A percentile compares a stretch with the other conserved stretches of the same genome.
Conservation (phyloP, 1,139 yeast species). For the Zhuliangozyma parablackwelliae region DNA sequence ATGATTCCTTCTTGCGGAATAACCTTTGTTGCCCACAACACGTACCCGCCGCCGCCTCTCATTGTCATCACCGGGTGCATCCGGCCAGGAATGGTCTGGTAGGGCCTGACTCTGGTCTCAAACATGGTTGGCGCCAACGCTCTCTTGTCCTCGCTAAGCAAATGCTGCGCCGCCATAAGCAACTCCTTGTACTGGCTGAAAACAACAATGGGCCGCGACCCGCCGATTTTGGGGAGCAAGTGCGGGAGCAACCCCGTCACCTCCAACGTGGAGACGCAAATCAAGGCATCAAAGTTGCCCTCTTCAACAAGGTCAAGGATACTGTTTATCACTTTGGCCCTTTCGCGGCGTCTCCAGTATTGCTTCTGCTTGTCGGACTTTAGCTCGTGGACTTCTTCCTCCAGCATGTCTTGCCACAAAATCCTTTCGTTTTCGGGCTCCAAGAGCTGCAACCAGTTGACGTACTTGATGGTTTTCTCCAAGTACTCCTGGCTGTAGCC, state of each 20-base stretch:
- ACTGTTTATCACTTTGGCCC: conserved; percentile 51
- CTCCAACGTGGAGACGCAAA: conserved; percentile 70
- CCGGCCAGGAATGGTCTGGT: conserved; percentile 91
- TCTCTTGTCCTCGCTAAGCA: conserved; percentile 58
- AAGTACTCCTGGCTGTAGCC: conserved; percentile 54
- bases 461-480: conserved; percentile 55
- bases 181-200: conserved; percentile 80
- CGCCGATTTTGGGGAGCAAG: conserved; percentile 66
- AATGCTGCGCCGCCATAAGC: conserved; percentile 68
- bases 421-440: conserved; percentile 68
- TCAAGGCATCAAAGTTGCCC: conserved; percentile 70
- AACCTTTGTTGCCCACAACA: conserved; percentile 77
- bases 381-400: conserved; percentile 51
- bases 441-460: conserved; percentile 75
- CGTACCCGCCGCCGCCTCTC: conserved; percentile 88
- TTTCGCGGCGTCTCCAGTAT: conserved; percentile 59
- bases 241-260: conserved; percentile 61
- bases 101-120: conserved; percentile 80
- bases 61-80: conserved; percentile 94
- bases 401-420: conserved; percentile 45
- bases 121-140: conserved; percentile 78
- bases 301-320: conserved; percentile 47
- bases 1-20: conserved; percentile 59
- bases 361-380: conserved; percentile 61
- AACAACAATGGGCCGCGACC: conserved; percentile 81